Evolutionary conservation across 495 filamentous ascomycete species (phyloP).

Genomic region (Podospora conica): DNA sequence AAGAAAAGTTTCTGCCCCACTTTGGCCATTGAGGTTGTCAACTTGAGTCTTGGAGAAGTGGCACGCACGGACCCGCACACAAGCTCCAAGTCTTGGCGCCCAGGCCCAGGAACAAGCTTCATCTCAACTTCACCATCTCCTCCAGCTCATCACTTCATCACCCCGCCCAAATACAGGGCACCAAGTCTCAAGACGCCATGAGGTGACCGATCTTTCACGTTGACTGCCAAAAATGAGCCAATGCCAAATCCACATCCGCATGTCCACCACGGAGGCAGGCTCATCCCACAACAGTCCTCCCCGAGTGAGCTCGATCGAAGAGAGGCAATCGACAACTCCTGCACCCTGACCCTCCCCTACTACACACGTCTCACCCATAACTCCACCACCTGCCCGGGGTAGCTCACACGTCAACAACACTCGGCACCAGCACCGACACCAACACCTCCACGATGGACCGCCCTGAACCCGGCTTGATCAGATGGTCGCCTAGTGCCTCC

Average conservation of each 20-base stretch:
- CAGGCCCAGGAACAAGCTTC: background rate
- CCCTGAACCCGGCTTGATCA: constrained; percentile 54
- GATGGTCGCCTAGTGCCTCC: constrained; percentile 79
- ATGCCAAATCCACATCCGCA: background rate
- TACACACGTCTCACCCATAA: background rate
- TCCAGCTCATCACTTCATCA: background rate
- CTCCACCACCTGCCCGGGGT: background rate
- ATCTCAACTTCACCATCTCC: background rate
- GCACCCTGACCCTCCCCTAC: background rate
- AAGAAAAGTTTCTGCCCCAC: constrained; percentile 1
- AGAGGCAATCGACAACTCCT: background rate
- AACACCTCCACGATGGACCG: constrained; percentile 39
- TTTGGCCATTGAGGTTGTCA: background rate
- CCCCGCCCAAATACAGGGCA: background rate
- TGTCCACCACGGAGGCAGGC: background rate
- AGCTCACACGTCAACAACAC: background rate
- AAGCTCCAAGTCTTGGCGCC: background rate
- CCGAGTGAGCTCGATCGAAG: background rate
- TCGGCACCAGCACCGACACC: background rate
- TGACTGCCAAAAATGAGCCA: background rate
- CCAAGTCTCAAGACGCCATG: background rate
- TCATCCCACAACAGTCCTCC: background rate
- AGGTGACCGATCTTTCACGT: background rate
- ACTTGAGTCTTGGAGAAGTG: background rate
- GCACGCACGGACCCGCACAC: background rate